Evolutionary conservation across 2,329 filamentous ascomycete species (phyloP).

Genomic region (Aspergillus alliaceus): DNA sequence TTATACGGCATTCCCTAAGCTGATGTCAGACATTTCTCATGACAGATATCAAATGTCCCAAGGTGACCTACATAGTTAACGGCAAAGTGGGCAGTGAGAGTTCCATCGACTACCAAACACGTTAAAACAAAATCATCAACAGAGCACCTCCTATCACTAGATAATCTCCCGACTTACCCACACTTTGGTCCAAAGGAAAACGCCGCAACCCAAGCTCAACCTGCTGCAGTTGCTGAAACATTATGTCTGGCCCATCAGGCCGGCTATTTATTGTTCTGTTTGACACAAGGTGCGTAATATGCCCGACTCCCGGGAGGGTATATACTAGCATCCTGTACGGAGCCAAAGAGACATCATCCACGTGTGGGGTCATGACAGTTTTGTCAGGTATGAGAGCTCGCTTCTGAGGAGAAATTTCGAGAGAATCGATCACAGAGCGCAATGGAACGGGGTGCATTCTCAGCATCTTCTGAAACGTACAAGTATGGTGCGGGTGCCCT

Average conservation of each 20-base stretch:
- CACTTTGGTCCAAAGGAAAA: constrained; percentile 31
- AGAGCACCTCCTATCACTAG: neutral
- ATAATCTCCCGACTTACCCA: constrained; percentile 29
- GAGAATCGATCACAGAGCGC: constrained; percentile 31
- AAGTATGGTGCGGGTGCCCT: constrained; percentile 43
- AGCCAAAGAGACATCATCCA: constrained; percentile 29
- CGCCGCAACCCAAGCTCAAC: constrained; percentile 50
- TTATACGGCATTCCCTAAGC: constrained; percentile 59
- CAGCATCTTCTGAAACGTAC: constrained; percentile 46
- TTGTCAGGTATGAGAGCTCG: constrained; percentile 26
- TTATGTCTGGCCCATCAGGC: constrained; percentile 58
- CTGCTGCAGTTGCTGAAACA: constrained; percentile 56
- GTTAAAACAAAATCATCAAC: neutral
- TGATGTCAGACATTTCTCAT: constrained; percentile 1
- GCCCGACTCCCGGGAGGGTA: constrained; percentile 38
- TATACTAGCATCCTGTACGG: constrained; percentile 39
- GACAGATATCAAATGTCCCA: too few relatives aligned
- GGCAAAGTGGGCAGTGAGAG: constrained; percentile 48
- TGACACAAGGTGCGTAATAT: constrained; percentile 58
- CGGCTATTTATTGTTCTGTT: constrained; percentile 54
- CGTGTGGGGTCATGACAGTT: constrained; percentile 25
- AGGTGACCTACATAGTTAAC: constrained; percentile 47
- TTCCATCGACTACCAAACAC: constrained; percentile 30
- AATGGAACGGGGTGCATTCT: constrained; percentile 28
- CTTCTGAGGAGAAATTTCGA: constrained; percentile 30